These are phyloP conservation scores for Pinus tabuliformis DNA, from an alignment of 75 land plant genomes.

Conservation along the genomic window DNA sequence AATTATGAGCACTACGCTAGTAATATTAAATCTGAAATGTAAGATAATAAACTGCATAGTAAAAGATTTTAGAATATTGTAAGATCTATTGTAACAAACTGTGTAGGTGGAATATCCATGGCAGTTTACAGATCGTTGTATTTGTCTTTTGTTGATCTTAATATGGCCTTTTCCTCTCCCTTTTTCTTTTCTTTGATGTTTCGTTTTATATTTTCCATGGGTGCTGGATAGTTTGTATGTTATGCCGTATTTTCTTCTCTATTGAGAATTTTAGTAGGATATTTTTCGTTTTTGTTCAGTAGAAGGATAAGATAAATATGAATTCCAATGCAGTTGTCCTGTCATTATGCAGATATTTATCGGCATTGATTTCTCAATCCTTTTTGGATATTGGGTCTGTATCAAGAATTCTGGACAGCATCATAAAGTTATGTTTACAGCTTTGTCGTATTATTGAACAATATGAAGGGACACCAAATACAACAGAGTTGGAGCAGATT, in stretches of 20 bases:
- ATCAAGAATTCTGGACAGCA: constrained; percentile 92
- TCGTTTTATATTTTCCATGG: neutral
- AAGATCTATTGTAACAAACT: too few relatives aligned
- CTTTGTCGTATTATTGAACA: constrained; percentile 89
- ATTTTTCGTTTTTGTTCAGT: neutral
- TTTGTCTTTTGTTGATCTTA: too few relatives aligned
- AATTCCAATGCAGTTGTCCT: neutral
- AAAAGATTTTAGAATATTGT: too few relatives aligned
- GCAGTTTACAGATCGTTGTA: too few relatives aligned
- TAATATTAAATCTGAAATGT: too few relatives aligned
- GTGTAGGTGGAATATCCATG: too few relatives aligned
- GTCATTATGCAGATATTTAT: constrained; percentile 69
- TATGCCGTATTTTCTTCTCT: neutral
- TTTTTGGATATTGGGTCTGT: constrained; percentile 98
- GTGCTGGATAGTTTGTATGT: neutral
- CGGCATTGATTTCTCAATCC: constrained; percentile 95
- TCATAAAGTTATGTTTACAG: constrained; percentile 90
- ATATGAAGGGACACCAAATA: constrained; percentile 60
- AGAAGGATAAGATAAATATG: neutral
- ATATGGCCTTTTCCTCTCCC: too few relatives aligned
- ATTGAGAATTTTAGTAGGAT: neutral
- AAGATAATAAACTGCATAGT: too few relatives aligned
- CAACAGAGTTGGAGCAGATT: constrained; percentile 77
- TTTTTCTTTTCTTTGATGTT: too few relatives aligned
- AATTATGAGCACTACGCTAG: too few relatives aligned